phyloP scores from a whole-genome alignment of 192 early-diverging fungal genomes.

The Pilobolus umbonatus region DNA sequence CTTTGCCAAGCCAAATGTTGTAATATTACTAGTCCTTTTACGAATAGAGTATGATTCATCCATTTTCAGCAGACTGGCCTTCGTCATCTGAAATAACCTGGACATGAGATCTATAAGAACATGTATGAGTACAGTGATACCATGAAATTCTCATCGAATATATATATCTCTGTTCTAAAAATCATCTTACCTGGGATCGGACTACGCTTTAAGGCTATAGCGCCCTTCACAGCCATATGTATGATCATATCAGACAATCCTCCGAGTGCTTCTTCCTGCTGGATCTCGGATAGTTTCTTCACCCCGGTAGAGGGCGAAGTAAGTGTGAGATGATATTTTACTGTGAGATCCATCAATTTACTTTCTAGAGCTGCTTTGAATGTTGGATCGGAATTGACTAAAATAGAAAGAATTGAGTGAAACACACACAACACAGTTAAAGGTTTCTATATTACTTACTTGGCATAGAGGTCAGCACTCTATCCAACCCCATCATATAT shows the following conservation, averaged over 20 bases:
- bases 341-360: conserved; percentile 16
- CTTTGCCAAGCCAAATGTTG: conserved; percentile 39
- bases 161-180: too few relatives aligned
- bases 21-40: conserved; percentile 46
- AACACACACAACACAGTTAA: conserved; percentile 2
- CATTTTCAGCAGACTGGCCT: conserved; percentile 33
- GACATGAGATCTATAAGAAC: conserved; percentile 34
- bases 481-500: conserved; percentile 30
- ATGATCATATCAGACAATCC: conserved; percentile 29
- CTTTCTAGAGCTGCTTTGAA: conserved; percentile 17
- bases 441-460: conserved; percentile 11
- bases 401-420: neutral
- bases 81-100: conserved; percentile 29
- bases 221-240: conserved; percentile 38
- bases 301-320: neutral
- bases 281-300: neutral
- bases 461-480: conserved; percentile 20
- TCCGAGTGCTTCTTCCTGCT: conserved; percentile 10
- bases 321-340: conserved; percentile 4
- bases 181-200: conserved; percentile 39
- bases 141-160: neutral
- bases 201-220: conserved; percentile 46
- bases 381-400: conserved; percentile 21
- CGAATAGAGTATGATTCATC: conserved; percentile 47
- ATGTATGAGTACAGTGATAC: neutral